Evolutionary conservation across 2,329 filamentous ascomycete species (phyloP).

Genomic region (Alternaria postmessia): DNA sequence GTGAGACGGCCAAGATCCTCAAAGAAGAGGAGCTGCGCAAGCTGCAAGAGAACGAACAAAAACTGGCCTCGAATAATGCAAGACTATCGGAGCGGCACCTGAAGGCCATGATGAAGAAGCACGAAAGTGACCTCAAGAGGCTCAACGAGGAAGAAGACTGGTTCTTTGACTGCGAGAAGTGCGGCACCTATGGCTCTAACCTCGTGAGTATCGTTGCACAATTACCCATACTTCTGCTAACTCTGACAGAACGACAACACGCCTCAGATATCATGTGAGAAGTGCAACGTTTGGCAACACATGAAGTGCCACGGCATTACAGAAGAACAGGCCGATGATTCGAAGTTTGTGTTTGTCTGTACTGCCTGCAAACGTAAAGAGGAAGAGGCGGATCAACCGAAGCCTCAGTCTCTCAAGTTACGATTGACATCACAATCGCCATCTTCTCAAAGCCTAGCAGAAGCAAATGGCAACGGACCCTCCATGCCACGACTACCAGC

Average conservation of each 20-base stretch:
- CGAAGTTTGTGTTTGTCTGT: conserved; percentile 87
- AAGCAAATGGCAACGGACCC: conserved; percentile 30
- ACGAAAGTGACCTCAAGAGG: conserved; percentile 76
- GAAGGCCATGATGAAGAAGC: conserved; percentile 82
- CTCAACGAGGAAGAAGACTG: conserved; percentile 79
- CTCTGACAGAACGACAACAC: conserved; percentile 79
- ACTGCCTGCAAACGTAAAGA: conserved; percentile 75
- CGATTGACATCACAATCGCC: conserved; percentile 62
- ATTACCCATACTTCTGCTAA: conserved; percentile 9
- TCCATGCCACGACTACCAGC: conserved; percentile 26
- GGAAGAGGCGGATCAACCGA: conserved; percentile 67
- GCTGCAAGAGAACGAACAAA: conserved; percentile 78
- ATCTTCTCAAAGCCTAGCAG: conserved; percentile 22
- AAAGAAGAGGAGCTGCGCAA: conserved; percentile 85
- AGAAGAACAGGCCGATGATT: conserved; percentile 75
- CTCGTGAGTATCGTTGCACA: conserved; percentile 53
- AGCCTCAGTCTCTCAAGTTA: conserved; percentile 69
- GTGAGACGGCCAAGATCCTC: conserved; percentile 81
- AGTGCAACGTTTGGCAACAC: conserved; percentile 96
- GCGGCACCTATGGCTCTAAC: conserved; percentile 88
- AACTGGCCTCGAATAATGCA: conserved; percentile 51
- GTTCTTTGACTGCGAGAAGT: conserved; percentile 91
- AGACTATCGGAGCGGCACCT: conserved; percentile 80
- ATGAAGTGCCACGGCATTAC: conserved; percentile 87
- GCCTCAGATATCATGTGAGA: conserved; percentile 92